Base-by-base conservation (phyloP, 352 stramenopile species). In the Pythium myriotylum region DNA sequence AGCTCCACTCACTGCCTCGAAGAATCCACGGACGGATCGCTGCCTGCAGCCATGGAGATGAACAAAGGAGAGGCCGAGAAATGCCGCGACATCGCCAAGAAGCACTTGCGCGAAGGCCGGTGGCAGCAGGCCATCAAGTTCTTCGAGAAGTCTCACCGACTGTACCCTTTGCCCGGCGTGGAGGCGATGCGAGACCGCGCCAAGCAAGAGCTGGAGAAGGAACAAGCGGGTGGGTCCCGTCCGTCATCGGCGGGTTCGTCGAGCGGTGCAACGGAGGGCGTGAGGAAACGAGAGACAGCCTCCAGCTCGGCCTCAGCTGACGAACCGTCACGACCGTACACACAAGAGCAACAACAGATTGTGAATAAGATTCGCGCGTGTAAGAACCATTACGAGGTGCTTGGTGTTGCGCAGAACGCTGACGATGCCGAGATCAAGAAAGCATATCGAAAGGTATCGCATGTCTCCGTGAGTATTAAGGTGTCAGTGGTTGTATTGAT, bases 41-140 rank as follows among this genome's bases (percentile, higher is more conserved):
- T 35, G 29, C 29, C 10, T 35, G 29, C 4, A 41, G 17, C 58
- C 56, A 95, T 95, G 87, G 87, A 95, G 84, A 95, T 95, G 87
- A 97, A 97, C 68, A 90, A 88, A 60, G 87, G 87, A 62, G 91
- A 97, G 62, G 91, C 91, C 59, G 89, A 97, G 77, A 95, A 96
- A 66, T 97, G 89, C 76, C 84, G 89, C 59, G 89, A 97, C 24
- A 86, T 97, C 41, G 91, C 74, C 59, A 96, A 96, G 72, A 90
- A 86, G 63, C 83, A 92, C 51, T 46, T 97, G 56, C 84, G 84
- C 66, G 67, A 88, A n/a, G 82, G 88, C 41, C 91, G 93, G 60
- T 95, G 78, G 70, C 73, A 76, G 53, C 89, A 97, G 61, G 89
- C 91, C n/a, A 73, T 94, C 52, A 96, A 96, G 74, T 97, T 95